Conservation (phyloP, 2,329 filamentous ascomycete species). For the Cordyceps javanica region DNA sequence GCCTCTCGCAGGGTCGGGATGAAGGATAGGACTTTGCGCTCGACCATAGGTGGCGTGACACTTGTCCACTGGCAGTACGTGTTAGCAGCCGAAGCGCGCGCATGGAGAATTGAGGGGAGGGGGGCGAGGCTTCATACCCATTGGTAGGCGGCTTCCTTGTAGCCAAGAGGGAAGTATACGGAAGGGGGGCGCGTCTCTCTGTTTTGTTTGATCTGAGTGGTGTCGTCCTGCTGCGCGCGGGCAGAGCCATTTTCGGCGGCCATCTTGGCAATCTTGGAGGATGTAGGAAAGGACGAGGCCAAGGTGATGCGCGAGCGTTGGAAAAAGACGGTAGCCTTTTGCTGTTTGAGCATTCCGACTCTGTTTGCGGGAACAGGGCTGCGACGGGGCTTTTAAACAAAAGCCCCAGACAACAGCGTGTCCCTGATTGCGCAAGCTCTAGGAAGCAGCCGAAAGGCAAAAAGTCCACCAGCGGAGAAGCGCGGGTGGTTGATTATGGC, state of each 20-base stretch:
- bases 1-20: conserved; percentile 78
- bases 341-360: conserved; percentile 40
- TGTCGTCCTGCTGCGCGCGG: conserved; percentile 18
- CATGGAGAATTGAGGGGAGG: background rate
- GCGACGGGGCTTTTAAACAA: conserved; percentile 17
- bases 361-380: conserved; percentile 13
- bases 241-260: conserved; percentile 26
- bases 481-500: background rate
- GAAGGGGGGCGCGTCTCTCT: conserved; percentile 25
- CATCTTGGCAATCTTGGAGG: conserved; percentile 25
- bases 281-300: conserved; percentile 21
- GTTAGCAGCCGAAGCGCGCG: conserved; percentile 1
- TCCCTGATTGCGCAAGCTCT: conserved; percentile 8
- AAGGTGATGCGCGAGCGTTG: conserved; percentile 36
- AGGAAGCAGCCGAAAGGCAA: background rate
- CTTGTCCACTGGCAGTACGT: conserved; percentile 63
- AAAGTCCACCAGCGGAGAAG: conserved; percentile 1
- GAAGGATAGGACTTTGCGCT: conserved; percentile 80
- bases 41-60: conserved; percentile 74
- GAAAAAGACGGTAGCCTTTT: conserved; percentile 32
- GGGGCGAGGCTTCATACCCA: conserved; percentile 56
- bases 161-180: conserved; percentile 74
- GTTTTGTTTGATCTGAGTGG: conserved; percentile 20
- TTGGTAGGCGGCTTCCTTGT: conserved; percentile 86
- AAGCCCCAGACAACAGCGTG: conserved; percentile 18